Percentiles rank a stretch among this genome's conserved stretches.
Conservation (phyloP, 2,329 filamentous ascomycete species). For the Davidsoniella eucalypti region DNA sequence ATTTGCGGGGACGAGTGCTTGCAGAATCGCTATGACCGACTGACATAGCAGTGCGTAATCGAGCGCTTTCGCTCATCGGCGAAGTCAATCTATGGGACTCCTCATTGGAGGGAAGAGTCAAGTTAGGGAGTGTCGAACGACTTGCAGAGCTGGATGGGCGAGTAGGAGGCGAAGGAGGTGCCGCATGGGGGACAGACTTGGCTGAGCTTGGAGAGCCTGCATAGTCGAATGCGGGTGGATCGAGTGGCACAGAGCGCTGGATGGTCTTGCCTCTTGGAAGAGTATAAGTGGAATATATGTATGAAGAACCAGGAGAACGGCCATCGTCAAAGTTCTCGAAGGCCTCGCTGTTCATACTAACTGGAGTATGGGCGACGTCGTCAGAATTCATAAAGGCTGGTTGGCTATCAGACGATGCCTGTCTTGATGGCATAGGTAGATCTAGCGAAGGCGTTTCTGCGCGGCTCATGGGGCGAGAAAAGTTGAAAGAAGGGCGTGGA, state of each 20-base stretch:
- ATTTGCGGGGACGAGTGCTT: conserved; percentile 29
- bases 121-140: conserved; percentile 23
- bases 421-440: conserved; percentile 30
- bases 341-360: conserved; percentile 56
- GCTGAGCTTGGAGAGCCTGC: conserved; percentile 6
- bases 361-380: conserved; percentile 50
- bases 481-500: conserved; percentile 71
- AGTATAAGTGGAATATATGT: conserved; percentile 72
- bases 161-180: conserved; percentile 44
- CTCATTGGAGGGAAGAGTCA: conserved; percentile 32
- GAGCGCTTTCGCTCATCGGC: conserved; percentile 21
- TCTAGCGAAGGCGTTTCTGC: conserved; percentile 42
- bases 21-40: conserved; percentile 31
- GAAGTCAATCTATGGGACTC: conserved; percentile 28
- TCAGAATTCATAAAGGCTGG: conserved; percentile 46
- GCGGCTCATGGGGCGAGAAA: conserved; percentile 76
- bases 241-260: conserved; percentile 48
- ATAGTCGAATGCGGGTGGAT: conserved; percentile 39
- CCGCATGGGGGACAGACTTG: conserved; percentile 19
- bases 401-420: conserved; percentile 49
- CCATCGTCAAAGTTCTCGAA: conserved; percentile 33
- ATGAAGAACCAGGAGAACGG: conserved; percentile 40
- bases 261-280: conserved; percentile 69
- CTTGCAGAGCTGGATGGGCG: conserved; percentile 41
- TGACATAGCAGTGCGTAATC: conserved; percentile 31